phyloP scores from a whole-genome alignment of 805 yeast species.

The Nakazawaea populi region DNA sequence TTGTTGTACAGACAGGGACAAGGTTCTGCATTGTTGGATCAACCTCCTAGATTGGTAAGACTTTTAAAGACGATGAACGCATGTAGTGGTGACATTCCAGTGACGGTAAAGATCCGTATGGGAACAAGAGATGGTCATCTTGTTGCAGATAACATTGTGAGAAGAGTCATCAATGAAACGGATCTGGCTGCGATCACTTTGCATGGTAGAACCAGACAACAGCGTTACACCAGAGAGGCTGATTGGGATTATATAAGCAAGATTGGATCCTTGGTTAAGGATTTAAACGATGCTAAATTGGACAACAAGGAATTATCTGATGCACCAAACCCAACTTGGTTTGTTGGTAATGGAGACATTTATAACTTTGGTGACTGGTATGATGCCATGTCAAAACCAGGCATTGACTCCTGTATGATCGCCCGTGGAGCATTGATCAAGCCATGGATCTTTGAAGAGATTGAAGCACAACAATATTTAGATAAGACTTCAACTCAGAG shows the following conservation, averaged over 20 bases:
- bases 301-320: slow-evolving; percentile 59
- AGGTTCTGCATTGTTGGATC: slow-evolving; percentile 89
- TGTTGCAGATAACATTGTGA: slow-evolving; percentile 75
- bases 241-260: slow-evolving; percentile 87
- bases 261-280: slow-evolving; percentile 64
- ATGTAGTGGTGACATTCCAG: slow-evolving; percentile 84
- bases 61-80: slow-evolving; percentile 86
- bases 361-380: slow-evolving; percentile 88
- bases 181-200: slow-evolving; percentile 87
- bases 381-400: slow-evolving; percentile 53
- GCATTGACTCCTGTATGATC: slow-evolving; percentile 91
- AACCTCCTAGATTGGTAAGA: slow-evolving; percentile 74
- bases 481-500: slow-evolving; percentile 92
- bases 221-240: slow-evolving; percentile 85
- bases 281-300: slow-evolving; percentile 43
- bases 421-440: slow-evolving; percentile 97
- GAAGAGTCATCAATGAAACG: slow-evolving; percentile 66
- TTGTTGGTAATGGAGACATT: slow-evolving; percentile 94
- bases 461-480: slow-evolving; percentile 80
- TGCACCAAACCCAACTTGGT: slow-evolving; percentile 55
- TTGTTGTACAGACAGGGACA: slow-evolving; percentile 91
- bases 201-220: slow-evolving; percentile 96
- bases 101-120: slow-evolving; percentile 87
- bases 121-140: slow-evolving; percentile 85
- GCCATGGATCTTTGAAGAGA: slow-evolving; percentile 98